A percentile compares a stretch with the other conserved stretches of the same genome.
Evolutionary conservation across 169 alveolate species (phyloP).

Genomic region (Prorocentrum cordatum): DNA sequence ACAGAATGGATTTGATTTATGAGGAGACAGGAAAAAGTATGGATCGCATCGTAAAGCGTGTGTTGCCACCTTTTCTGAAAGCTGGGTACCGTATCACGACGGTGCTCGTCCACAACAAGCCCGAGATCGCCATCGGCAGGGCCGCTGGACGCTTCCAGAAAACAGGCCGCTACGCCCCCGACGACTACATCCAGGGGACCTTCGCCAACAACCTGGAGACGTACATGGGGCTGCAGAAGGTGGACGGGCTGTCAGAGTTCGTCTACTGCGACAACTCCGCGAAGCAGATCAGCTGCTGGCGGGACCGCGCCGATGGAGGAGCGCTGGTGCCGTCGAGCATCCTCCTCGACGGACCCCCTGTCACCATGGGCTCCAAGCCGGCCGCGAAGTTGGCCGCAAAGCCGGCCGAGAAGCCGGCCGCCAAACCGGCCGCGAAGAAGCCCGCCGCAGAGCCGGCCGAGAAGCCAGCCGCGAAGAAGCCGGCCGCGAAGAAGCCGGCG

Average conservation of each 20-base stretch:
- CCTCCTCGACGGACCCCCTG: too few species aligned
- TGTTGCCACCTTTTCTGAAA: background rate
- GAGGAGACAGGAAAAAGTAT: background rate
- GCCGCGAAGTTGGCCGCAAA: too few species aligned
- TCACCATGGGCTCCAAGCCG: too few species aligned
- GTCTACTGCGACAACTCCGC: background rate
- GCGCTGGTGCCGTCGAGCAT: too few species aligned
- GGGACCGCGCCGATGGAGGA: too few species aligned
- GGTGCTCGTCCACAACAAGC: background rate
- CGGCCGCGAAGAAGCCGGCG: too few species aligned
- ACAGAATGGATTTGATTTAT: background rate
- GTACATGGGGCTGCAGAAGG: background rate
- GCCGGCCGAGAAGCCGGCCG: too few species aligned
- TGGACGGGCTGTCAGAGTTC: background rate
- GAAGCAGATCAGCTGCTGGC: too few species aligned
- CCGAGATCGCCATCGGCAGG: background rate
- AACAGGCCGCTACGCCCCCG: background rate
- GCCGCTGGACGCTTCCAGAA: background rate
- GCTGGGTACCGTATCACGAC: background rate
- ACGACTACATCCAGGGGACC: background rate
- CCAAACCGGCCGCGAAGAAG: too few species aligned
- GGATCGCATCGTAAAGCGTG: background rate
- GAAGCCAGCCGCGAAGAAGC: too few species aligned
- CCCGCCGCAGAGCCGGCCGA: too few species aligned
- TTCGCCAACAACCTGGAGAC: background rate